Evolutionary conservation across 257 asterid species (phyloP), one percentile per base, ranked within the genome.

Genomic region (Solanum sejunctum): DNA sequence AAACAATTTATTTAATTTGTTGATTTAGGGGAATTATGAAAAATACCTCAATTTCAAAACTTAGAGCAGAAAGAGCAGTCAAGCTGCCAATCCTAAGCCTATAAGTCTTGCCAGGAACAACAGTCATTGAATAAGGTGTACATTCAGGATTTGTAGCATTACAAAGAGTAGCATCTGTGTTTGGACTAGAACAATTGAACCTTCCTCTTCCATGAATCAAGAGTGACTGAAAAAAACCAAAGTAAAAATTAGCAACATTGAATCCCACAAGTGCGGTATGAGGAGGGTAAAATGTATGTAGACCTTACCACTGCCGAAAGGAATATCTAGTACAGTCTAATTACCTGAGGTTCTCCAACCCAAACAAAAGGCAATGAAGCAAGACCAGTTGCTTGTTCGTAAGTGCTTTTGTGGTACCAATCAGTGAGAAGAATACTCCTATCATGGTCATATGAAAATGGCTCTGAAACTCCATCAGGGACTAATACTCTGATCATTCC

Each of bases 331-430:
- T 66, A 26, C 7, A 66, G 73, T 32, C 7, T 66, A 43, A 12
- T 13, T 89, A 95, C 99, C 93, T 96, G 92, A 77, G 99, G 99
- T 87, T 96, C 99, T 4, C 94, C 96, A 47, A 95, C 98, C 98
- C 98, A 96, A 5, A n/a, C 91, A 85, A 95, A 95, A 70, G 95
- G 93, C 2, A 86, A 85, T 1, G 98, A 93, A 73, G 93, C 86
- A 55, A 96, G 97, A 57, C 97, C 98, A 55, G 83, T 73, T 13
- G 96, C 91, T 86, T 91, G 95, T 84, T 96, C 97, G 8, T 88
- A 84, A 1, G 93, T 79, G 84, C 91, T 89, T n/a, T 71, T 88
- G 87, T 96, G 99, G 78, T 95, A 96, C 99, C 98, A 96, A 80
- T 96, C 98, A 4, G 82, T 83, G 10, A 96, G 97, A 26, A 96